phyloP scores from a whole-genome alignment of 2,329 filamentous ascomycete genomes.

The Davidsoniella australis region DNA sequence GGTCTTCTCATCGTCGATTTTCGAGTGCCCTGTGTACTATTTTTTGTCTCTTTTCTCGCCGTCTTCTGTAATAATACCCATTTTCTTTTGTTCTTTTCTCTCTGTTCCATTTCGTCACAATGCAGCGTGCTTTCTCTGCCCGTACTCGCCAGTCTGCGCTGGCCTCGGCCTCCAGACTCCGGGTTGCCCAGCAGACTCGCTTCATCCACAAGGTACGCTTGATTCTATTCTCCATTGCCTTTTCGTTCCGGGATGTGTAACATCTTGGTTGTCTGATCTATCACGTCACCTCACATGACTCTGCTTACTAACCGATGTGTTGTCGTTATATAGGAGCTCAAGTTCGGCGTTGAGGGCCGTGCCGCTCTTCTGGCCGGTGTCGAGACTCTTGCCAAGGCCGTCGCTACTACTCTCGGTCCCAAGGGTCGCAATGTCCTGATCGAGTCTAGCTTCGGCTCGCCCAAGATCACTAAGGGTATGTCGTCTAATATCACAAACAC shows the following conservation, averaged over 20 bases:
- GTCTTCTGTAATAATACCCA: conserved; percentile 12
- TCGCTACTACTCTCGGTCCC: conserved; percentile 87
- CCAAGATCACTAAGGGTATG: conserved; percentile 98
- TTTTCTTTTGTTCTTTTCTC: conserved; percentile 15
- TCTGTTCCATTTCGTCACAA: conserved; percentile 33
- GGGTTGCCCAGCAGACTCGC: conserved; percentile 67
- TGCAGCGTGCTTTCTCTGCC: conserved; percentile 91
- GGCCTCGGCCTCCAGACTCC: conserved; percentile 48
- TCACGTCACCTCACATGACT: not conserved
- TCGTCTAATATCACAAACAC: not conserved
- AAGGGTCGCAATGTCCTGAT: conserved; percentile 98
- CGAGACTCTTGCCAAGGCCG: conserved; percentile 89
- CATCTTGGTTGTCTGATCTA: not conserved
- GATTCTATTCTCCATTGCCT: not conserved
- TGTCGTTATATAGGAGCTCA: conserved; percentile 55
- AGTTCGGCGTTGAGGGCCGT: conserved; percentile 91
- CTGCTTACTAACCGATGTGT: not conserved
- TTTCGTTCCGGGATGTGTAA: no score
- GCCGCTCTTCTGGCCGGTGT: conserved; percentile 82
- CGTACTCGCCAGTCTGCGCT: conserved; percentile 65
- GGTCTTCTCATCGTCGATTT: not conserved
- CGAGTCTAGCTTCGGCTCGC: conserved; percentile 94
- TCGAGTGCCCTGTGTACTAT: conserved; percentile 3
- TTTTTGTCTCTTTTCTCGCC: conserved; percentile 14
- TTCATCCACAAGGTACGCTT: conserved; percentile 83